Evolutionary conservation across 2,329 filamentous ascomycete genomes (phyloP), one percentile per base, ranked within the genome.

Genomic region (Arthrobotrys pseudoclavata): DNA sequence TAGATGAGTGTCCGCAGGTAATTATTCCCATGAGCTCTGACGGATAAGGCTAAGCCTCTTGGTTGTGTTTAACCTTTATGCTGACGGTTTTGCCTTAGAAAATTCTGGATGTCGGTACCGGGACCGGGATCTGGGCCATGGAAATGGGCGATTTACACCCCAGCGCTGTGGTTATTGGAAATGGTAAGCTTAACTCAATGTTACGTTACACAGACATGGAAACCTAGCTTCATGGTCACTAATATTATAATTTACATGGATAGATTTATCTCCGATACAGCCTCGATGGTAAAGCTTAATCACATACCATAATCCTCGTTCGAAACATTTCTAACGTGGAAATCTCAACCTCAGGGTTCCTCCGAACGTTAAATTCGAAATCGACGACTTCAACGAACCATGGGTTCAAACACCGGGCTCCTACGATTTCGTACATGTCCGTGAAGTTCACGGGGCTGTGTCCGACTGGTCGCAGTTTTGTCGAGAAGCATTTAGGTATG

Each of bases 401-500:
- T 82, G 80, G 71, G 81, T 82, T 75, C 80, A 81, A 42, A 71
- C 82, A 24, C 69, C 61, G 4, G 83, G 89, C 80, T 82, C 85
- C 12, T 87, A 88, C 79, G 88, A 90, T 80, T 82, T 90, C 12
- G 85, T 90, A 29, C 88, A 90, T 80, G 83, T 89, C 69, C 86
- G 88, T 4, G 84, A 86, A 77, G 85, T 90, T 85, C 84, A 86
- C 18, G 88, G 87, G 9, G 85, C 88, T 9, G 89, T 90, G 81
- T 82, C 83, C 0, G 86, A 89, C 81, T 90, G 88, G 88, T 50
- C 64, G 10, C 47, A 76, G 45, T 68, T 79, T 15, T 67, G 66
- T 37, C 31, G 52, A 10, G 64, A 79, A 66, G 69, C 69, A 20
- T 83, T 69, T 6, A 69, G 60, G 69, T 74, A 74, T 34, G 47